Conservation (phyloP, 768 basidiomycete species). For the Leccinum rimulosum region DNA sequence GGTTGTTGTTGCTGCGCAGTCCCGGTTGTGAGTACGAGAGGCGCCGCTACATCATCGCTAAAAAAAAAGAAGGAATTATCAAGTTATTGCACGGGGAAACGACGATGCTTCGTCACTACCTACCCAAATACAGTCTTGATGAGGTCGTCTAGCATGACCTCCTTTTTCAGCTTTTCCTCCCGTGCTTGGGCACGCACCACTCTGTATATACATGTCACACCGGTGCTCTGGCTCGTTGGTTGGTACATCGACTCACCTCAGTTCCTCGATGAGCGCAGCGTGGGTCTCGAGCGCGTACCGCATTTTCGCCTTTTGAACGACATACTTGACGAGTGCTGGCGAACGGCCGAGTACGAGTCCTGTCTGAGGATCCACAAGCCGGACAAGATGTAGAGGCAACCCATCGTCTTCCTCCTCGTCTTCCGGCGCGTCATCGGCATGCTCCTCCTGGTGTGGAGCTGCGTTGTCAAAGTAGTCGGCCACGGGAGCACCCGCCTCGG, state of each 20-base stretch:
- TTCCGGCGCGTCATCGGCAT: slow-evolving; percentile 17
- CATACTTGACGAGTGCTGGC: slow-evolving; percentile 71
- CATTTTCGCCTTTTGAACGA: slow-evolving; percentile 68
- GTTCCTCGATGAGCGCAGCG: slow-evolving; percentile 61
- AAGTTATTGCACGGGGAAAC: neutral
- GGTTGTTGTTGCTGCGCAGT: slow-evolving; percentile 5
- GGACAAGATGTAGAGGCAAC: slow-evolving; percentile 53
- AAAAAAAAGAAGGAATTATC: neutral
- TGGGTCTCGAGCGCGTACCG: slow-evolving; percentile 67
- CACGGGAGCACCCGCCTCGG: slow-evolving; percentile 31
- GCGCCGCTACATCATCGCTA: slow-evolving; percentile 28
- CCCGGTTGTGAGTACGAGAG: slow-evolving; percentile 13
- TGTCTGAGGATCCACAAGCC: slow-evolving; percentile 52
- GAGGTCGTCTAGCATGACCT: slow-evolving; percentile 54
- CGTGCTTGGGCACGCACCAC: slow-evolving; percentile 49
- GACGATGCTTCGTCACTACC: slow-evolving; percentile 18
- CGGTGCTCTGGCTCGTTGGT: neutral
- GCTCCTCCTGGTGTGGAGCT: slow-evolving; percentile 15
- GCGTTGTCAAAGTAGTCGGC: slow-evolving; percentile 34
- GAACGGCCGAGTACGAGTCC: slow-evolving; percentile 67
- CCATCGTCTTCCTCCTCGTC: slow-evolving; percentile 42
- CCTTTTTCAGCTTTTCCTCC: slow-evolving; percentile 57
- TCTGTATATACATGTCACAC: slow-evolving; percentile 17
- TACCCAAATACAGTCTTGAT: slow-evolving; percentile 52
- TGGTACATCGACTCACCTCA: slow-evolving; percentile 33